Evolutionary conservation across 2,329 filamentous ascomycete genomes (phyloP), one percentile per base, ranked within the genome.

Genomic region (Ceratocystis smalleyi): DNA sequence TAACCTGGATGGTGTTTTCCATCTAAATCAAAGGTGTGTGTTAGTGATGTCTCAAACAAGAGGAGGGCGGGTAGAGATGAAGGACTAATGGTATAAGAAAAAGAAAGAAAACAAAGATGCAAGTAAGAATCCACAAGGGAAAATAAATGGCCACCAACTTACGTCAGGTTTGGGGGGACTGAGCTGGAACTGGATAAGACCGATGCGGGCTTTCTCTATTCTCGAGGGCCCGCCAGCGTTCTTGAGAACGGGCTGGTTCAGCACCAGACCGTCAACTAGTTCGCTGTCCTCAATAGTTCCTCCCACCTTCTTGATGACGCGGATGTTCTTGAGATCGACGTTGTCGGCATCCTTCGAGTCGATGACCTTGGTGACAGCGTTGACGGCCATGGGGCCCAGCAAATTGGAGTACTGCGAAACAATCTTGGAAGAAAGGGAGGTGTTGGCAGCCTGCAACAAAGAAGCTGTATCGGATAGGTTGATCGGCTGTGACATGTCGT

Each of bases 1-100:
- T 99, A 72, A 99, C 94, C 40, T 95, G 87, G 69, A 99, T 97
- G 73, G 95, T 94, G 78, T 99, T 99, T 79, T 99, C 94, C 94
- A 99, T 99, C 85, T 90, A 70, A 60, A 66, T 64, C 61, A 49
- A 62, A 43, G 60, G 57, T 45, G 6, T 45, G 6, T 59, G 49
- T 32, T 40, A 35, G n/a, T 40, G 35, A 40, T 40, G 10, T 19
- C 55, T 60, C 12, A 10, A 19, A 2, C 6, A 8, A 12, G 17
- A 22, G 17, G 30, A 24, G 24, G 8, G 1, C 5, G 24, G 10
- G 35, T 15, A 40, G 35, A 40, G 10, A 40, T 3, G 35, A 40
- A 40, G 3, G 10, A 12, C 35, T 15, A 5, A 5, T 15, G 35
- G 35, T 15, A 12, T 40, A 22, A 30, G 6, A 32, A 12, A 19